Evolutionary conservation across 306 rosid genomes (phyloP), one percentile per base, ranked within the genome.

Genomic region (Sindora glabra): DNA sequence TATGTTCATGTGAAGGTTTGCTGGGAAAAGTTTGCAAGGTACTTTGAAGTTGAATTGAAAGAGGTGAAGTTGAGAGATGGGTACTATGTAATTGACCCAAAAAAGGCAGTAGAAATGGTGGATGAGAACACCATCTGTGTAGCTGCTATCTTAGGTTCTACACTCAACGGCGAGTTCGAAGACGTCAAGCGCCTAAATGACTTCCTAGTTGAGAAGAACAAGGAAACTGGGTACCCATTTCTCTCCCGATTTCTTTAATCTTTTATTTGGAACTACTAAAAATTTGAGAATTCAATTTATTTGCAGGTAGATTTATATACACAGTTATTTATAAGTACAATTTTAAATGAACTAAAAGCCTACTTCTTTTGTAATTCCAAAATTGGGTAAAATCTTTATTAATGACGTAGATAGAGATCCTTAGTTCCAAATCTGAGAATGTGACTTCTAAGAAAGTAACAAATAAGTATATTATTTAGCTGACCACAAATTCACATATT

Each of bases 71-170:
- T 89, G 69, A 59, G 80, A 15, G 89, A 89, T 0, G 95, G 79
- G 5, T 83, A 83, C 59, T 83, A 72, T 53, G 96, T 89, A 42
- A 85, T 85, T 94, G 89, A 90, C 63, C 97, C 97, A 1, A 60
- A 64, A 50, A 79, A 85, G 50, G 97, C 97, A 1, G 96, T 77
- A 42, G 95, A 87, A 7, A 38, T 90, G 91, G 97, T 90, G 3
- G 97, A 90, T 48, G 97, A 90, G 65, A 90, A 90, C 77, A 90
- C 96, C 8, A 90, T 90, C 44, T 90, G 97, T 26, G 97, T 90
- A 13, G 97, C 97, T 23, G 96, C 97, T 48, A 90, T 90, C 17
- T 82, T 90, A 55, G 97, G 97, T 30, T 90, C 97, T 48, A 90
- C 97, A 6, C 77, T 87, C 13, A 90, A 90, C 10, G 97, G 97